A percentile compares a stretch with the other conserved stretches of the same genome.
phyloP scores from a whole-genome alignment of 768 basidiomycete species.

The Naganishia vaughanmartiniae region DNA sequence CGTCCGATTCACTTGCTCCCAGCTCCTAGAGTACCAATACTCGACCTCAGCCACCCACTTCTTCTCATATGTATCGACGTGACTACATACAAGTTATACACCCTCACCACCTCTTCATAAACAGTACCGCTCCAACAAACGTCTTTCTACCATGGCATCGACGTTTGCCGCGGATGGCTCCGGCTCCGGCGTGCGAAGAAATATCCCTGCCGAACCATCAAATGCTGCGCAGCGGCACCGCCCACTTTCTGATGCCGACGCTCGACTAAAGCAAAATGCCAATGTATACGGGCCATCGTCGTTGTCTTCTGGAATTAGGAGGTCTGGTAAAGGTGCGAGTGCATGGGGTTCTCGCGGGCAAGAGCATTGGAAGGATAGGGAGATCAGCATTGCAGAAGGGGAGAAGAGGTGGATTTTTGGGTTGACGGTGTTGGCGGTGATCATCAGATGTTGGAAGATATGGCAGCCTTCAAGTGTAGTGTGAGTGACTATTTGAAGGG shows the following conservation, averaged over 20 bases:
- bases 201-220: not conserved
- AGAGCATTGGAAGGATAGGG: slow-evolving; percentile 6
- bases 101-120: no score
- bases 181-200: not conserved
- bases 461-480: slow-evolving; percentile 88
- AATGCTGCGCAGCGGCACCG: slow-evolving; percentile 12
- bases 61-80: no score
- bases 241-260: slow-evolving; percentile 32
- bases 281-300: slow-evolving; percentile 18
- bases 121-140: not conserved
- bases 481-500: slow-evolving; percentile 57
- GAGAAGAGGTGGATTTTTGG: slow-evolving; percentile 74
- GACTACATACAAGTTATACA: no score
- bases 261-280: slow-evolving; percentile 25
- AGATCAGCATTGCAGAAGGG: not conserved
- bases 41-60: no score
- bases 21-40: no score
- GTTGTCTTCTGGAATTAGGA: not conserved
- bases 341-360: not conserved
- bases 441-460: slow-evolving; percentile 81
- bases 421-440: slow-evolving; percentile 66
- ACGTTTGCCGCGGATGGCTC: not conserved
- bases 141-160: not conserved
- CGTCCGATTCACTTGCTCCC: no score
- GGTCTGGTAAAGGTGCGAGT: not conserved